Percentiles rank a stretch among this genome's conserved stretches.
phyloP scores from a whole-genome alignment of 179 eudicot genomes.

The Patellifolia procumbens region DNA sequence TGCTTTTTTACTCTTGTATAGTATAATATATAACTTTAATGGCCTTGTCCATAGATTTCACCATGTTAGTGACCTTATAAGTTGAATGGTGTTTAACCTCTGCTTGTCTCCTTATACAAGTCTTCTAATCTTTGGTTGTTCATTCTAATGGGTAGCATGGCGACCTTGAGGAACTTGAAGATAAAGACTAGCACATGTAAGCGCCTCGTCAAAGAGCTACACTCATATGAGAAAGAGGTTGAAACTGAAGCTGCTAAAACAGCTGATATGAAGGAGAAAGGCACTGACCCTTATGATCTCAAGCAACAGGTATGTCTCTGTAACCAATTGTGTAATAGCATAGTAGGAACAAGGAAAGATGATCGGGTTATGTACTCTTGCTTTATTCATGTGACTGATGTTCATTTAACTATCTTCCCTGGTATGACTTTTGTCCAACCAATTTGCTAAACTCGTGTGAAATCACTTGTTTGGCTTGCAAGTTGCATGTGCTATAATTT shows the following conservation, averaged over 20 bases:
- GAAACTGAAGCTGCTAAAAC: slow-evolving; percentile 89
- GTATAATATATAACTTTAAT: too few species aligned
- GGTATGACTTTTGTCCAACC: not conserved
- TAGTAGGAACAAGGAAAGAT: not conserved
- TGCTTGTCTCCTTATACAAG: too few species aligned
- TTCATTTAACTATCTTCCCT: not conserved
- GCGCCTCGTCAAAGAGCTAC: slow-evolving; percentile 79
- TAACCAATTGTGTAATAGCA: not conserved
- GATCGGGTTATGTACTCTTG: not conserved
- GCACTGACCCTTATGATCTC: slow-evolving; percentile 89
- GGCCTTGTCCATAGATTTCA: too few species aligned
- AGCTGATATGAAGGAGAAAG: slow-evolving; percentile 84
- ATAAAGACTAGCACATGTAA: slow-evolving; percentile 87
- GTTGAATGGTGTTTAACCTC: too few species aligned
- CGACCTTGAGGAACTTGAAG: slow-evolving; percentile 80
- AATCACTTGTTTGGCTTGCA: not conserved
- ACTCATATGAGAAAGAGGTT: slow-evolving; percentile 87
- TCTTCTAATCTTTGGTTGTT: too few species aligned
- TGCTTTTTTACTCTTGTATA: too few species aligned
- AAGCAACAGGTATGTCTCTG: slow-evolving; percentile 68
- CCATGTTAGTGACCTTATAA: too few species aligned
- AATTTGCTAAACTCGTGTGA: not conserved
- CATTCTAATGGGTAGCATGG: too few species aligned
- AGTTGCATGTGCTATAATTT: not conserved
- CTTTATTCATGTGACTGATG: not conserved